Conservation (phyloP, 768 basidiomycete species). For the Pleurotus giganteus region DNA sequence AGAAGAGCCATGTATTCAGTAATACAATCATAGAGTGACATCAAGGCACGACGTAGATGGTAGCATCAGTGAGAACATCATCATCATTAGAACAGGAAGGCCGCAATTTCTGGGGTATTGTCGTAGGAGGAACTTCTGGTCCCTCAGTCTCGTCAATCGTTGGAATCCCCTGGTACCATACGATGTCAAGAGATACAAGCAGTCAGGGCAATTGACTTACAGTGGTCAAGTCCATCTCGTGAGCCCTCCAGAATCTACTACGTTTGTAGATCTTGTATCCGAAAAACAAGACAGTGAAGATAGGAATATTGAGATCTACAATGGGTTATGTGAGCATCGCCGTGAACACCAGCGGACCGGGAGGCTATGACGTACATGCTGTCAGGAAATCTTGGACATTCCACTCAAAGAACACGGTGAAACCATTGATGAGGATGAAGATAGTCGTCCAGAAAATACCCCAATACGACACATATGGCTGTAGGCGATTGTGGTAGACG, state of each 20-base stretch:
- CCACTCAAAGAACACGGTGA: constrained; percentile 65
- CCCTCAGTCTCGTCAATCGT: constrained; percentile 64
- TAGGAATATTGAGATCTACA: constrained; percentile 42
- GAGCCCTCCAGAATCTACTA: constrained; percentile 47
- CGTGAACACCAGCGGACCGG: no score
- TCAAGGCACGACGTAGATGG: no score
- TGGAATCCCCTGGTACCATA: constrained; percentile 52
- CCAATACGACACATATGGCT: constrained; percentile 72
- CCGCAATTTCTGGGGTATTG: constrained; percentile 48
- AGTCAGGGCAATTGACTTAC: constrained; percentile 29
- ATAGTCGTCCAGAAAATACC: constrained; percentile 63
- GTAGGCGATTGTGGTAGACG: constrained; percentile 57
- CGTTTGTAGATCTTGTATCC: constrained; percentile 39
- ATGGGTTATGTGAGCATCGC: no score
- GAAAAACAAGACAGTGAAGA: constrained; percentile 38
- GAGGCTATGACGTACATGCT: constrained; percentile 41
- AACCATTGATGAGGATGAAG: constrained; percentile 54
- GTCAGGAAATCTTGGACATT: constrained; percentile 50
- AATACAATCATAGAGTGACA: no score
- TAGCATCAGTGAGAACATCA: no score
- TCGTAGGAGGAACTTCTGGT: constrained; percentile 47
- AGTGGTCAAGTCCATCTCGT: constrained; percentile 71
- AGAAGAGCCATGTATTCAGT: no score
- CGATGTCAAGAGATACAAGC: neutral
- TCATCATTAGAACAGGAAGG: constrained; percentile 43